phyloP scores from a whole-genome alignment of 495 filamentous ascomycete genomes.

The Glonium stellatum region DNA sequence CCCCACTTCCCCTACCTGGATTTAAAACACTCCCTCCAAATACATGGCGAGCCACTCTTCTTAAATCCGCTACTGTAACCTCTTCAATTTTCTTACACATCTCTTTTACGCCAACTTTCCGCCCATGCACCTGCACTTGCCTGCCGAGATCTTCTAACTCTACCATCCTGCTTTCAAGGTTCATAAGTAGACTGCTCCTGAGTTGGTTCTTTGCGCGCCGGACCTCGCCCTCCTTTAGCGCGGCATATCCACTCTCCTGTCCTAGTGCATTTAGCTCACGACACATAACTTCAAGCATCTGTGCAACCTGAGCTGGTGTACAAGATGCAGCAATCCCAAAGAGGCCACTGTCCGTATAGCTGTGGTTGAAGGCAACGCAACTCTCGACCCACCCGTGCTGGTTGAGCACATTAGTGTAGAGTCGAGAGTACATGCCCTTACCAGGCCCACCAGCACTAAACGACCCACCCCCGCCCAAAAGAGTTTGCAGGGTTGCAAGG shows the following conservation, averaged over 20 bases:
- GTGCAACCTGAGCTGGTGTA: conserved; percentile 60
- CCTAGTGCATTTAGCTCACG: conserved; percentile 76
- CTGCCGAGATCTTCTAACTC: conserved; percentile 96
- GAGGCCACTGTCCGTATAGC: conserved; percentile 88
- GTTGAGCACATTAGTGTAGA: conserved; percentile 97
- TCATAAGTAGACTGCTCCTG: conserved; percentile 86
- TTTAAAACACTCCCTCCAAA: conserved; percentile 73
- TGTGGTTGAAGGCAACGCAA: conserved; percentile 93
- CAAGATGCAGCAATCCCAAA: conserved; percentile 91
- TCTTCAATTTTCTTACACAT: conserved; percentile 85
- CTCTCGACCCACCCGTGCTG: conserved; percentile 95
- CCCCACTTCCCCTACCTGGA: conserved; percentile 69
- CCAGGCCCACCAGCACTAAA: conserved; percentile 97
- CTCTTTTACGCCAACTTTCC: conserved; percentile 82
- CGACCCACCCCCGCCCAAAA: conserved; percentile 91
- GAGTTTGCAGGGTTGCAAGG: conserved; percentile 89
- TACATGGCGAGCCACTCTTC: conserved; percentile 74
- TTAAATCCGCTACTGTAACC: conserved; percentile 73
- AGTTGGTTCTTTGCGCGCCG: conserved; percentile 98
- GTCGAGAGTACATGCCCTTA: conserved; percentile 96
- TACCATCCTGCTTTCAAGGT: conserved; percentile 94
- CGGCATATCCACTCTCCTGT: conserved; percentile 42
- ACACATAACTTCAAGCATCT: conserved; percentile 91
- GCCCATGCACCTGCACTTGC: conserved; percentile 91
- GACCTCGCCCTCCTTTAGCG: conserved; percentile 70